Evolutionary conservation across 805 yeast species (phyloP), one percentile per base, ranked within the genome.

Genomic region (Lipomyces oligophaga): DNA sequence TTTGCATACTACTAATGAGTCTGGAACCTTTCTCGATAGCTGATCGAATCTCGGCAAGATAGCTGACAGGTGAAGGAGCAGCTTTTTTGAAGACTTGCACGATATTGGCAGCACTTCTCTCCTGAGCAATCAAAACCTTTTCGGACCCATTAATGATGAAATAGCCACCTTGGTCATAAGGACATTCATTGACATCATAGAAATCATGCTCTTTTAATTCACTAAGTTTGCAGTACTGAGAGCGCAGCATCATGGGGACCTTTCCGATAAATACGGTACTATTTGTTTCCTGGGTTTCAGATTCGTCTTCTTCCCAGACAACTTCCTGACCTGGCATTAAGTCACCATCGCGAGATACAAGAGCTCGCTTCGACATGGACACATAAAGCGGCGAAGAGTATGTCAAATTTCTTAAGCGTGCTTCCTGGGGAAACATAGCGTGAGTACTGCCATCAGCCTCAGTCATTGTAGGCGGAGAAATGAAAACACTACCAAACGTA

Each of bases 361-460:
- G 79, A 18, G 93, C 93, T 57, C 84, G 78, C 68, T 93, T 93
- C 60, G 85, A 80, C 85, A 93, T 90, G 64, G 93, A 97, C 22
- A 93, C 96, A 62, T 93, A 93, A 41, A 93, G 75, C 31, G 97
- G 97, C 26, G 97, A 86, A 3, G 97, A 86, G 66, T 93, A 93
- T 0, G 99, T 93, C 70, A 93, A 75, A 66, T 93, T 93, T 70
- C 99, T 81, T 56, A 93, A 75, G 61, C 99, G 79, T 5, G 98
- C 97, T 67, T 93, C 99, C 69, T 94, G 98, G 8, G 99, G 98
- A 64, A 85, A 85, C 81, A 93, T 80, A 11, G 95, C 94, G 62
- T 88, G 90, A n/a, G 97, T 90, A n/a, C 95, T 88, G 72, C 99
- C 99, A 71, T 93, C 99, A 15, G 97, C 96, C 72, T 93, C 99